Evolutionary conservation across 2,329 filamentous ascomycete genomes (phyloP).

Genomic region (Neobulgaria alba): DNA sequence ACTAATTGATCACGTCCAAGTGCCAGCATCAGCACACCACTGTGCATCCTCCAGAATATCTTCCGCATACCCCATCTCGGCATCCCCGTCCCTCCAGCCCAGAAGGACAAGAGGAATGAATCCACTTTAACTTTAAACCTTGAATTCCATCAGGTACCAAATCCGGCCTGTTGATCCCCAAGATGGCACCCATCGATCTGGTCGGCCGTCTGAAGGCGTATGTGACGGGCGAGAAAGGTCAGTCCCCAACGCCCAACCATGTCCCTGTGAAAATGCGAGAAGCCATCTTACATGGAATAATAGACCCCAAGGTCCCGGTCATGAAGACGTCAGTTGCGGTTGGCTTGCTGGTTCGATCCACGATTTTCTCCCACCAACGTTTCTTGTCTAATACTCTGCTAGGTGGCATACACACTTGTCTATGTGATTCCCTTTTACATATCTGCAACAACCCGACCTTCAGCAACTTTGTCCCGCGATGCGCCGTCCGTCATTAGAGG

Average conservation of each 20-base stretch:
- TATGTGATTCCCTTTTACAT: constrained; percentile 92
- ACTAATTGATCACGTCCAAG: no score
- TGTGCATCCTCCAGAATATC: no score
- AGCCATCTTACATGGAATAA: no score
- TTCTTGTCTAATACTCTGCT: constrained; percentile 1
- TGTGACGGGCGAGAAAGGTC: constrained; percentile 20
- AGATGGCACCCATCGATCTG: constrained; percentile 25
- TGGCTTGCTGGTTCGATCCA: constrained; percentile 18
- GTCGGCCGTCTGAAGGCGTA: constrained; percentile 21
- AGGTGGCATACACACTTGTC: constrained; percentile 75
- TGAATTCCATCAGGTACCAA: no score
- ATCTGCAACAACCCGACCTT: constrained; percentile 70
- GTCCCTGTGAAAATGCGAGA: no score
- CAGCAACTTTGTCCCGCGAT: constrained; percentile 71
- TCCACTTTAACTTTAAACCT: no score
- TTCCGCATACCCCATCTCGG: no score
- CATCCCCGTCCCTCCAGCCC: no score
- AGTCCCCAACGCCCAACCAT: constrained; percentile 4
- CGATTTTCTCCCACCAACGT: background rate
- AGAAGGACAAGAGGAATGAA: no score
- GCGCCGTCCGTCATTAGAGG: constrained; percentile 82
- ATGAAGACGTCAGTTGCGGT: constrained; percentile 21
- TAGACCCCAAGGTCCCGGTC: constrained; percentile 22
- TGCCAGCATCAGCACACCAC: no score
- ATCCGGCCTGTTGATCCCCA: no score